Conservation (phyloP, 345 rosid species). For the Pelargonium nanum region DNA sequence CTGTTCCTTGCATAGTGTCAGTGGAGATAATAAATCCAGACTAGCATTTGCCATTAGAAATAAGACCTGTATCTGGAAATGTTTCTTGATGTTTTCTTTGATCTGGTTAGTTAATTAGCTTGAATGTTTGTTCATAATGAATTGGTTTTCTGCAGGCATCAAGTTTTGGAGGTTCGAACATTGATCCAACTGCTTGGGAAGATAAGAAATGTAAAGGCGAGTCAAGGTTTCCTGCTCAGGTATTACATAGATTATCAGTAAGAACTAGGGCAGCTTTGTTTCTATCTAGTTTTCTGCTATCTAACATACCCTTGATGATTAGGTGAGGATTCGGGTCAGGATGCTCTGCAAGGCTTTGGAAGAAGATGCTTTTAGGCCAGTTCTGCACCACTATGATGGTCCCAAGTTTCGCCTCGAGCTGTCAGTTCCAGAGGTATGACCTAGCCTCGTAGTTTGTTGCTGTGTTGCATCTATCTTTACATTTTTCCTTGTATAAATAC, state of each 20-base stretch:
- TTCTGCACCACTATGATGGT: slow-evolving; percentile 91
- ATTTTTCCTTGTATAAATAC: neutral
- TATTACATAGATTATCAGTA: slow-evolving; percentile 12
- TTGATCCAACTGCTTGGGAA: slow-evolving; percentile 99
- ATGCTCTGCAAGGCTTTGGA: slow-evolving; percentile 92
- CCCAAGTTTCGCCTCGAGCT: slow-evolving; percentile 98
- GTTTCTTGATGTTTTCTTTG: neutral
- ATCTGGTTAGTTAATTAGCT: neutral
- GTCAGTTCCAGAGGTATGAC: slow-evolving; percentile 88
- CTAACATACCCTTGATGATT: neutral
- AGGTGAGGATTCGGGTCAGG: slow-evolving; percentile 82
- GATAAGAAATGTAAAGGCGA: slow-evolving; percentile 98
- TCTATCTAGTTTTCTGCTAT: neutral
- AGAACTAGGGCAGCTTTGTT: neutral
- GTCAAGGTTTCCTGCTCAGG: slow-evolving; percentile 99
- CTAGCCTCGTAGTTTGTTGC: neutral
- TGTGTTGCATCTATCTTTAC: neutral
- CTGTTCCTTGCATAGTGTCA: neutral
- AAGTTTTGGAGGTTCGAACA: slow-evolving; percentile 93
- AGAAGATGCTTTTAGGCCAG: slow-evolving; percentile 95
- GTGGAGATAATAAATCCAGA: neutral
- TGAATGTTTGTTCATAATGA: slow-evolving; percentile 4
- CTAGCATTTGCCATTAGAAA: too few species aligned
- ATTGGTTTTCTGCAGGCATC: slow-evolving; percentile 46
- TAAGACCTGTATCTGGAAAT: neutral